Evolutionary conservation across 176 grass and related monocot species (phyloP).

Genomic region (Bolboschoenus planiculmis): DNA sequence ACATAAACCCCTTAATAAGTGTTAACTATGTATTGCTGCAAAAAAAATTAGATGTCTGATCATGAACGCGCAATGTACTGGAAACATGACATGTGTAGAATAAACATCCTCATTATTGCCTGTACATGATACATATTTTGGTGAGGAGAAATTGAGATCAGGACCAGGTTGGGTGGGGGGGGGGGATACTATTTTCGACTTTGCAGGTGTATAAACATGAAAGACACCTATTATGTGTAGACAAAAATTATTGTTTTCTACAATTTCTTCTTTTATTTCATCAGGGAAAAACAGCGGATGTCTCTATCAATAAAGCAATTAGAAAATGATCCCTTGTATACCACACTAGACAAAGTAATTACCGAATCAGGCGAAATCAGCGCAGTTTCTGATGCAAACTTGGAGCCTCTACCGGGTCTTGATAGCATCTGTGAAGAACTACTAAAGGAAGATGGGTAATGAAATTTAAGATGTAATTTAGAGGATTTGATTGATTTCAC

Average conservation of each 20-base stretch:
- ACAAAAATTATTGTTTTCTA: not conserved
- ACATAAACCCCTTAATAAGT: not conserved
- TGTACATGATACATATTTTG: too few species aligned
- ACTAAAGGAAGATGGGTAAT: conserved; percentile 85
- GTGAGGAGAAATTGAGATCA: too few species aligned
- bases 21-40: not conserved
- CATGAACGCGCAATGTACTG: not conserved
- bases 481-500: not conserved
- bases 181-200: not conserved
- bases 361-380: conserved; percentile 32
- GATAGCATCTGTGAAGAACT: conserved; percentile 87
- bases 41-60: not conserved
- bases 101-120: not conserved
- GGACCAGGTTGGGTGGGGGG: not conserved
- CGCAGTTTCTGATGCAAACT: conserved; percentile 34
- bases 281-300: conserved; percentile 77
- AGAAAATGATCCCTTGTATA: conserved; percentile 85
- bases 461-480: not conserved
- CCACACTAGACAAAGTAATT: conserved; percentile 94
- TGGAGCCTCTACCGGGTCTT: conserved; percentile 80
- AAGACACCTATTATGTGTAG: not conserved
- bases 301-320: conserved; percentile 83
- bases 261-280: not conserved
- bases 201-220: not conserved
- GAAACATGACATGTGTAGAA: not conserved